phyloP scores from a whole-genome alignment of 2,329 filamentous ascomycete genomes.

The Stenocarpella maydis region DNA sequence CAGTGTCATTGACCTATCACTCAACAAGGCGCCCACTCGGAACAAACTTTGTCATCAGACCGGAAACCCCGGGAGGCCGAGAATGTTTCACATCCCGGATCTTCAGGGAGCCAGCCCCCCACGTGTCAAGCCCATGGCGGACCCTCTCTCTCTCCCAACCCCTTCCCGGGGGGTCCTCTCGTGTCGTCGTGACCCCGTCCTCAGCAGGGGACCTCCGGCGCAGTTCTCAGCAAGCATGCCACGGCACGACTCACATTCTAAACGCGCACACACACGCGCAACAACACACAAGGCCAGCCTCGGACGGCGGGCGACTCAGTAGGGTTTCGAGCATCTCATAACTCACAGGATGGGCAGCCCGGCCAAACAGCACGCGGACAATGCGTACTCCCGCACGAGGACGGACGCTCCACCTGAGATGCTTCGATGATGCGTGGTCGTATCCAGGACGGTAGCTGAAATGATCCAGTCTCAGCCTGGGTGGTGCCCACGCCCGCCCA shows the following conservation, averaged over 20 bases:
- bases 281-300: not conserved
- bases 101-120: conserved; percentile 1
- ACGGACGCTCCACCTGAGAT: not conserved
- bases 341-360: not conserved
- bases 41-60: not conserved
- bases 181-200: not conserved
- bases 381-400: not conserved
- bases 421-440: not conserved
- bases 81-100: conserved; percentile 18
- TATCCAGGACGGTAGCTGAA: not conserved
- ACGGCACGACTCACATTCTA: too few species aligned
- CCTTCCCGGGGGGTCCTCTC: not conserved
- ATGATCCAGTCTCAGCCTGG: not conserved
- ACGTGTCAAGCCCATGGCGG: conserved; percentile 12
- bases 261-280: not conserved
- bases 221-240: not conserved
- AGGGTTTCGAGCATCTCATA: not conserved
- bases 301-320: not conserved
- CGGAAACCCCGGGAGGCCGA: not conserved
- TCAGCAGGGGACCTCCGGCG: not conserved
- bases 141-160: not conserved
- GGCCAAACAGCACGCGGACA: not conserved
- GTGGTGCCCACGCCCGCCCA: not conserved
- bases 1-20: not conserved
- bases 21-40: not conserved